Conservation (phyloP, 768 basidiomycete genomes). For the Auriscalpium orientale region DNA sequence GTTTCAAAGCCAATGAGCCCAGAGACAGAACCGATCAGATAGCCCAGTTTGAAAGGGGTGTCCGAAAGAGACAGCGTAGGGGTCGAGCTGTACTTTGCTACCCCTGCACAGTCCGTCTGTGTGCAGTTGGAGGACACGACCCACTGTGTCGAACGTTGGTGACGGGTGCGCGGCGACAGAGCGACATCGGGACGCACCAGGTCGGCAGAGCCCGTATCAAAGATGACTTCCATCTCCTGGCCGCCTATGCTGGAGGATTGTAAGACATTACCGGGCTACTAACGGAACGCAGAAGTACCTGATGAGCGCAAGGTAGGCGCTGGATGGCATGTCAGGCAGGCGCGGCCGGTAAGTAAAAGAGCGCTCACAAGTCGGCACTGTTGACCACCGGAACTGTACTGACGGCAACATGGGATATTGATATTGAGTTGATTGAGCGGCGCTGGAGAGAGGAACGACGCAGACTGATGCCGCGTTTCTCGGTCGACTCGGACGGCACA, state of each 20-base stretch:
- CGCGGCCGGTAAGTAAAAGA: neutral
- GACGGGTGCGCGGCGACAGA: neutral
- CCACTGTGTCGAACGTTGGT: neutral
- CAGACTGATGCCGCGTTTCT: neutral
- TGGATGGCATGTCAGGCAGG: constrained; percentile 9
- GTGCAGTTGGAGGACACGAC: constrained; percentile 9
- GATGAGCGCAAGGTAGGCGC: constrained; percentile 35
- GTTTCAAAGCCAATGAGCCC: constrained; percentile 42
- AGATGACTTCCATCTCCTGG: constrained; percentile 36
- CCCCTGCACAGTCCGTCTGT: constrained; percentile 35
- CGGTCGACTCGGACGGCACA: too few relatives aligned
- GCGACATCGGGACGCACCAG: constrained; percentile 28
- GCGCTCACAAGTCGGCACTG: constrained; percentile 20
- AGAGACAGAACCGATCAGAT: constrained; percentile 42
- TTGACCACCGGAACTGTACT: constrained; percentile 11
- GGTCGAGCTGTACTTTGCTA: constrained; percentile 33
- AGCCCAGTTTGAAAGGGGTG: constrained; percentile 35
- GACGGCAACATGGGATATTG: neutral
- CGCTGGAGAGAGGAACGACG: neutral
- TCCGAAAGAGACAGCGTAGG: constrained; percentile 25
- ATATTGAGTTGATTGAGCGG: neutral
- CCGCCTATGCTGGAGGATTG: constrained; percentile 30
- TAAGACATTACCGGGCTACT: constrained; percentile 2
- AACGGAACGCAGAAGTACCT: constrained; percentile 19
- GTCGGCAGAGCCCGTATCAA: constrained; percentile 55